Base-by-base conservation (phyloP, 768 basidiomycete genomes). In the Boletus vinaceobasis region DNA sequence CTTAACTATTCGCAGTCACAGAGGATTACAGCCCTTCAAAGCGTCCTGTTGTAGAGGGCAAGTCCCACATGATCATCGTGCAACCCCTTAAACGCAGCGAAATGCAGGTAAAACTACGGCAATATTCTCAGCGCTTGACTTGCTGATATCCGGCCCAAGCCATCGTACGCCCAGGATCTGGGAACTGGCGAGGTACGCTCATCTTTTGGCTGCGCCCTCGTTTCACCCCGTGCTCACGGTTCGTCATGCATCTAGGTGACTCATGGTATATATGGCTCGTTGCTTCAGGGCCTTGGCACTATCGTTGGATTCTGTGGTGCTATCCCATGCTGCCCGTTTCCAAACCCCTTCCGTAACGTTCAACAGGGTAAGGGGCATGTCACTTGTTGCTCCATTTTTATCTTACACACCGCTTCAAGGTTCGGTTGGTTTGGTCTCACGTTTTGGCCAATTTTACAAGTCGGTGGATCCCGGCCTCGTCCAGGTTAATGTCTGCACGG, bases 371-470 rank as follows among this genome's bases (percentile, higher is more conserved):
- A 39, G 71, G 60, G 29, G 3, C 35, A 47, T 47, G 33, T 50
- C 23, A 13, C 50, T 46, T 50, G 19, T 32, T 49, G 27, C 36
- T 48, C 29, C 19, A 36, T 56, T 50, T 56, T 37, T 43, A 27
- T 60, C 62, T 65, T 48, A 73, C 36, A 66, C 37, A 23, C 11
- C 42, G 19, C 26, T 54, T 50, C 44, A 57, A 90, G 91, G 93
- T 29, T 86, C 86, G 52, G 92, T 95, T 60, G 95, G 95, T 52
- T 79, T 98, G 55, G 85, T 98, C 65, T 86, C 90, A 35, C 87
- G 93, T 55, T 98, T 98, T 65, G 95, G 95, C 46, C 84, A 96
- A 67, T 96, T 98, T 80, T 96, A 96, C 84, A 93, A 90, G 73
- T 87, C 91, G 8, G 93, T 95, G 62, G 93, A 96, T 67, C 94